phyloP scores from a whole-genome alignment of 2,329 filamentous ascomycete genomes.

The Colletotrichum endophyticum region DNA sequence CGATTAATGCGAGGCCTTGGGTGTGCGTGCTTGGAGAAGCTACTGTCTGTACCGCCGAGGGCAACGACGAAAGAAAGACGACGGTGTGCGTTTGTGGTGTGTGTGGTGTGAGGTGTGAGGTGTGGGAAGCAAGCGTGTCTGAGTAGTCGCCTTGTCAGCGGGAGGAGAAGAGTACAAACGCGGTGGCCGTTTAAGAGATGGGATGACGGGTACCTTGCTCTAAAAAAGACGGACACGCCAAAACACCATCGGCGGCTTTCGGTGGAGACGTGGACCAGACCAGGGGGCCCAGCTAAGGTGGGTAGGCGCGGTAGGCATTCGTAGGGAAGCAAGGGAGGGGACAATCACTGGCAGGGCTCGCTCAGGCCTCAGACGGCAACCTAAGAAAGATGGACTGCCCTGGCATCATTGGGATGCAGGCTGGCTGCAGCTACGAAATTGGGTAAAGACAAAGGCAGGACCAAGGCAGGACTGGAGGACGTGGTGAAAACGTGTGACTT shows the following conservation, averaged over 20 bases:
- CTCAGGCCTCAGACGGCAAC: background rate
- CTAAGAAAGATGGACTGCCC: background rate
- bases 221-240: slow-evolving; percentile 1
- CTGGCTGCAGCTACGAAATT: slow-evolving; percentile 4
- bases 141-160: background rate
- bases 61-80: background rate
- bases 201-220: slow-evolving; percentile 5
- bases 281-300: background rate
- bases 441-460: background rate
- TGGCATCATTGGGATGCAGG: background rate
- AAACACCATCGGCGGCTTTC: background rate
- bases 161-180: slow-evolving; percentile 1
- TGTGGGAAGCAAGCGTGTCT: background rate
- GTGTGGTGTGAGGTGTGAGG: background rate
- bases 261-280: background rate
- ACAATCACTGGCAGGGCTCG: background rate
- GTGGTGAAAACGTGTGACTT: slow-evolving; percentile 13
- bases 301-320: background rate
- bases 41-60: background rate
- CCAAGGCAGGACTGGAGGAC: background rate
- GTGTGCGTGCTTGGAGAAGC: background rate
- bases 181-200: background rate
- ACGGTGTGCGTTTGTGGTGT: background rate
- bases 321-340: background rate
- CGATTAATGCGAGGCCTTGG: background rate